Conservation (phyloP, 306 rosid species). For the Quercus rubra region DNA sequence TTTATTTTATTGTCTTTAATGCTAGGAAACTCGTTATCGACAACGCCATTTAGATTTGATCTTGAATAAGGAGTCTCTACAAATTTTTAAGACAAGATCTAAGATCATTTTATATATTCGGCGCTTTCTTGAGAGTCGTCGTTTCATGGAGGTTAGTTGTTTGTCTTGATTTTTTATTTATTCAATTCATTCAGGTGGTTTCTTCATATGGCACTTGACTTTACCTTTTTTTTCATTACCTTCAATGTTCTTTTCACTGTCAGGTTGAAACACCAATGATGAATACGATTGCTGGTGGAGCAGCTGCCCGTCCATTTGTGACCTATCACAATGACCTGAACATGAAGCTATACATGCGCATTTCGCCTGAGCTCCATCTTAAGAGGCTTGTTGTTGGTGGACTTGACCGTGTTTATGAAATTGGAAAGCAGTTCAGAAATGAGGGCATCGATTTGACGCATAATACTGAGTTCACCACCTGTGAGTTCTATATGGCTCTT, state of each 20-base stretch:
- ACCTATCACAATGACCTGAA: conserved; percentile 91
- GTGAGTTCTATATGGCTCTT: conserved; percentile 94
- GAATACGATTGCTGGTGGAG: conserved; percentile 98
- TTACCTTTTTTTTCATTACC: conserved; percentile 8
- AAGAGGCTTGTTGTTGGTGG: conserved; percentile 95
- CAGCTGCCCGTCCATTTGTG: conserved; percentile 91
- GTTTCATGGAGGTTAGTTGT: conserved; percentile 87
- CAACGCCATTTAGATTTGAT: conserved; percentile 88
- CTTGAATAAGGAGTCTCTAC: conserved; percentile 74
- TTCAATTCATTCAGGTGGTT: not conserved
- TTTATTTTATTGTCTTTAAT: not conserved
- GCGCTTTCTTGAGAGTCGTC: conserved; percentile 65
- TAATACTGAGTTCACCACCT: conserved; percentile 92
- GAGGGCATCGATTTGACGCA: conserved; percentile 98
- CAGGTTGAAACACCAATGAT: conserved; percentile 99
- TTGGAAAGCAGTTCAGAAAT: conserved; percentile 93
- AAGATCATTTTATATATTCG: conserved; percentile 61
- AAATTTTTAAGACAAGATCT: conserved; percentile 76
- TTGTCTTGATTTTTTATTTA: not conserved
- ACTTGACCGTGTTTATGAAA: conserved; percentile 96
- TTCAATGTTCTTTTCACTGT: conserved; percentile 10
- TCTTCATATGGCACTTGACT: not conserved
- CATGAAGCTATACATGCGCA: conserved; percentile 79
- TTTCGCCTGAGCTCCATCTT: conserved; percentile 94
- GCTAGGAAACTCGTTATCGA: conserved; percentile 90